Evolutionary conservation across 2,329 filamentous ascomycete genomes (phyloP).

Genomic region (Trichoderma koningiopsis): DNA sequence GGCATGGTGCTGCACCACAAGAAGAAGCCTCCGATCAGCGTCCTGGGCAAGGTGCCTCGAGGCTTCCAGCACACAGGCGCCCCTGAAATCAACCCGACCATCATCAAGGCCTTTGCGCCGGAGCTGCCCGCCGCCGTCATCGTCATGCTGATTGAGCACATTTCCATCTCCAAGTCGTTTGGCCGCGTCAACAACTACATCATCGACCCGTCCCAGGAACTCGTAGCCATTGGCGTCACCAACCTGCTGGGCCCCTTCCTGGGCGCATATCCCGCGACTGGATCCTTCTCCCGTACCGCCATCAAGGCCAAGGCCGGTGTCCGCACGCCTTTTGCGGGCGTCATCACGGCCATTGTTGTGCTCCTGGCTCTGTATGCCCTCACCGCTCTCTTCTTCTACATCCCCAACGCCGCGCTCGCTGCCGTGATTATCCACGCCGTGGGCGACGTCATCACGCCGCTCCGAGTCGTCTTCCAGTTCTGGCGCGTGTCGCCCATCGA

Average conservation of each 20-base stretch:
- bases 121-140: constrained; percentile 75
- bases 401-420: constrained; percentile 73
- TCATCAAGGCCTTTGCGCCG: constrained; percentile 64
- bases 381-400: constrained; percentile 84
- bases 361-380: constrained; percentile 83
- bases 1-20: constrained; percentile 65
- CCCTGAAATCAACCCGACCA: constrained; percentile 59
- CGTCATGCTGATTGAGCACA: constrained; percentile 78
- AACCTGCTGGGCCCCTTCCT: constrained; percentile 78
- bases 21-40: constrained; percentile 60
- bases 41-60: constrained; percentile 70
- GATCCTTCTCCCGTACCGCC: constrained; percentile 86
- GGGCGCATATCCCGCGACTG: constrained; percentile 82
- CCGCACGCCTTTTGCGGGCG: constrained; percentile 80
- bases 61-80: constrained; percentile 73
- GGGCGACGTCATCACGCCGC: constrained; percentile 80
- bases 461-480: constrained; percentile 82
- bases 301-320: constrained; percentile 96
- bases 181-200: constrained; percentile 79
- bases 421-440: constrained; percentile 92
- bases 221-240: constrained; percentile 74
- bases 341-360: constrained; percentile 81
- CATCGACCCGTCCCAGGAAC: constrained; percentile 77
- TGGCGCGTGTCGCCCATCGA: constrained; percentile 84
- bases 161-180: constrained; percentile 81